Conservation (phyloP, 2,329 filamentous ascomycete species). For the Sphaerostilbella broomeana region DNA sequence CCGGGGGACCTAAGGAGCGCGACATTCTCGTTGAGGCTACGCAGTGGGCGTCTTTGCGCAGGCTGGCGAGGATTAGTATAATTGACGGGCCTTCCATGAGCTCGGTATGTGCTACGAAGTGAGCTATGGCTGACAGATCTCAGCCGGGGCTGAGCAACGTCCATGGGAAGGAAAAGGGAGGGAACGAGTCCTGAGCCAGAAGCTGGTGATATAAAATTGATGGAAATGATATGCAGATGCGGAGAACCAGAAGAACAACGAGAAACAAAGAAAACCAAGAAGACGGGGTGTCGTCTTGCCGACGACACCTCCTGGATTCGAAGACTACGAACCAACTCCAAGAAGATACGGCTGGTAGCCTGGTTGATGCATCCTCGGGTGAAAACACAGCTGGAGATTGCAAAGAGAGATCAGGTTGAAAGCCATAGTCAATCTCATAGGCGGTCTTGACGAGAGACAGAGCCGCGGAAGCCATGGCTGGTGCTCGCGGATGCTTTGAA, state of each 20-base stretch:
- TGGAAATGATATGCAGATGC: background rate
- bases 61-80: slow-evolving; percentile 17
- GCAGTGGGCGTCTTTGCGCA: slow-evolving; percentile 33
- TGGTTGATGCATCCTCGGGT: slow-evolving; percentile 15
- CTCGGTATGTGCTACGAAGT: slow-evolving; percentile 27
- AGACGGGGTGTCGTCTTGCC: slow-evolving; percentile 1
- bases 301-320: slow-evolving; percentile 10
- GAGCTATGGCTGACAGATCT: slow-evolving; percentile 37
- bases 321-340: slow-evolving; percentile 18
- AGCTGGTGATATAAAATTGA: slow-evolving; percentile 10
- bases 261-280: slow-evolving; percentile 16
- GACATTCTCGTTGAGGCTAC: slow-evolving; percentile 38
- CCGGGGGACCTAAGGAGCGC: slow-evolving; percentile 42
- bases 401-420: background rate
- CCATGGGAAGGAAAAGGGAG: slow-evolving; percentile 21
- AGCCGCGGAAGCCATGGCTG: background rate
- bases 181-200: background rate
- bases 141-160: slow-evolving; percentile 21
- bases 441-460: slow-evolving; percentile 2
- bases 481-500: background rate
- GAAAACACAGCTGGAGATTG: slow-evolving; percentile 9
- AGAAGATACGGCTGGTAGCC: slow-evolving; percentile 15
- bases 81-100: slow-evolving; percentile 19
- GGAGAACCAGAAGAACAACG: slow-evolving; percentile 18
- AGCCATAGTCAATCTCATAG: background rate